Base-by-base conservation (phyloP, 1,139 yeast species). In the Hyphopichia pseudoburtonii region DNA sequence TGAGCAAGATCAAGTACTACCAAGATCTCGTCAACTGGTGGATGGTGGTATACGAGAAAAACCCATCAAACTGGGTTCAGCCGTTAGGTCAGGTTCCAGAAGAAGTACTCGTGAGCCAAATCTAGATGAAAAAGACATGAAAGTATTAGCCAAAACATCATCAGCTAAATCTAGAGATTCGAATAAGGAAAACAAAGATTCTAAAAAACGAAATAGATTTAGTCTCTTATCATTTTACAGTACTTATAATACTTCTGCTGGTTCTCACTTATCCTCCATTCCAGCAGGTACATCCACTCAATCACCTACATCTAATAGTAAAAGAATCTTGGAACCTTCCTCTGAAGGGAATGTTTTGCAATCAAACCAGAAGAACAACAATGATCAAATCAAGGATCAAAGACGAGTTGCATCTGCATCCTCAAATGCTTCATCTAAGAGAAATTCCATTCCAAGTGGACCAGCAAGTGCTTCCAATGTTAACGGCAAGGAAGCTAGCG, bases 401-500 rank as follows among this genome's bases (percentile, higher is more conserved):
- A 52, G 43, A 21, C 37, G 57, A 23, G 42, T 47, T 18, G 47
- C 35, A 21, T 52, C 62, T 1, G 44, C 43, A 8, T 44, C 57
- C 8, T 34, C 44, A 8, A 34, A 37, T 4, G 12, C 15, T 12
- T 40, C 56, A 11, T 30, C 52, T 5, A 33, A 33, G 17, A 33
- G 21, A 27, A 12, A 14, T 26, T 23, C 30, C 14, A 29, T 11
- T 10, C 6, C 10, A 14, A 29, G 28, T 17, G 35, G 35, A 21
- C 35, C 47, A 8, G 37, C 52, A 30, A 41, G 44, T 18, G 40
- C 49, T 28, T 42, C 59, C 35, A 32, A 24, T 28, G 43, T 33
- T 42, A 55, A 49, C 43, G 64, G 61, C 48, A 76, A 73, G 46
- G 84, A 79, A 48, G 80, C 81, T 24, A 81, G 89, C 38, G 84